Base-by-base conservation (phyloP, 2,329 filamentous ascomycete genomes). In the Fusarium tanahbumbuense region DNA sequence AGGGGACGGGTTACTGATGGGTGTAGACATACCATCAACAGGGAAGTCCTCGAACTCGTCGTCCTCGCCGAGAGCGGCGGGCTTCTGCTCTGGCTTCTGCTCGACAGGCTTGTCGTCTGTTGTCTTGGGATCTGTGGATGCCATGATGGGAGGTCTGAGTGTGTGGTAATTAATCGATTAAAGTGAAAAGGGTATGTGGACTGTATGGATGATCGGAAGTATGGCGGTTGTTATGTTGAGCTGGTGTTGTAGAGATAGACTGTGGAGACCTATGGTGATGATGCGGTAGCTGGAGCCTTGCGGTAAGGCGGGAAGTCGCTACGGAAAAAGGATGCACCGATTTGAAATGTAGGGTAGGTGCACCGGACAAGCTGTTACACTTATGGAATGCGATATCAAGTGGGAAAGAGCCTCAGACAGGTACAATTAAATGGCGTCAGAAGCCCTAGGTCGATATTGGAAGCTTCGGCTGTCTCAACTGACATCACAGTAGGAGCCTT, bases 31-130 rank as follows among this genome's bases (percentile, higher is more conserved):
- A 97, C 96, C 94, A 83, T 99, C 95, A 60, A 97, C 92, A 27
- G 96, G 96, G 78, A 99, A 99, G 81, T 99, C 96, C 80, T 99
- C 96, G 77, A 99, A 99, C 84, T 99, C 96, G 81, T 99, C 96
- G 78, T 99, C 96, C 81, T 99, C 96, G 81, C 97, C 96, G 28
- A 98, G 87, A 62, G 92, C 88, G 34, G 91, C 75, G 76, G 89
- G 72, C 72, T 76, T 76, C 65, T 76, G 70, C 63, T 75, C 70
- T 50, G 67, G 56, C 67, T 76, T 75, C 47, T 71, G 64, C 64
- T 76, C 74, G 46, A 49, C 60, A 47, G 73, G 71, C 67, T 73
- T 73, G 22, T 76, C 71, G 28, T 71, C 72, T 47, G 68, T 67
- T 34, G 73, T 62, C 72, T 75, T 75, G 45, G 73, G 70, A 48